Evolutionary conservation across 2,329 filamentous ascomycete species (phyloP), one percentile per base, ranked within the genome.

Genomic region (Purpureocillium lavendulum): DNA sequence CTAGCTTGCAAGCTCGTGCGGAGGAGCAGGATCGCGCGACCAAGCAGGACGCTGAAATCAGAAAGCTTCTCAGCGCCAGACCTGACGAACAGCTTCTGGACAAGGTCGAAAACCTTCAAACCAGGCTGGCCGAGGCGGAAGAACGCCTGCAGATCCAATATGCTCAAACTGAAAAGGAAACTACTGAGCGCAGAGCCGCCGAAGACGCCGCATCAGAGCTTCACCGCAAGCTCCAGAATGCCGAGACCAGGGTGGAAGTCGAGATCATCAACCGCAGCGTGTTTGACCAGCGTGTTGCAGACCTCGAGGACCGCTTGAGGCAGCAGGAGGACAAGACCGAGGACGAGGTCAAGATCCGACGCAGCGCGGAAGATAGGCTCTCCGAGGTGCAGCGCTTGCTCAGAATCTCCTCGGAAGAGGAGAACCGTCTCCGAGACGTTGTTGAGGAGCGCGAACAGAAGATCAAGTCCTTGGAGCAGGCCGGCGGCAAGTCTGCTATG

Each of bases 351-450:
- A 66, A 71, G 33, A 62, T 65, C 35, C 77, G 84, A 42, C 75
- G 82, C 39, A 70, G 77, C 28, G 80, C 81, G 1, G 84, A 89
- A 56, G 84, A 89, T 52, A 76, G 77, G 44, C 66, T 87, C 12
- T 75, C 80, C 5, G 83, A 89, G 54, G 71, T 80, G n/a, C 81
- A 88, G 58, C 72, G 79, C 40, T 71, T 82, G 16, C 69, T 87
- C 18, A 75, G 77, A 42, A 73, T 80, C 45, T 75, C 82, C 5
- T 76, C 82, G n/a, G 81, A 87, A 53, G 82, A 88, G 54, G 81
- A 84, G 47, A 73, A 73, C 46, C 74, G 81, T 39, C 72, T 89
- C 5, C 71, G 80, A 18, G 73, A 81, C 42, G 71, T 76, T 30
- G 64, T 83, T 35, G 80, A 86, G 32, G 80, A 87, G 50, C 80